Percentiles rank a stretch among this genome's conserved stretches.
These are phyloP conservation scores for Tagetes patula DNA, from an alignment of 129 eudicot genomes.

Conservation along the genomic window DNA sequence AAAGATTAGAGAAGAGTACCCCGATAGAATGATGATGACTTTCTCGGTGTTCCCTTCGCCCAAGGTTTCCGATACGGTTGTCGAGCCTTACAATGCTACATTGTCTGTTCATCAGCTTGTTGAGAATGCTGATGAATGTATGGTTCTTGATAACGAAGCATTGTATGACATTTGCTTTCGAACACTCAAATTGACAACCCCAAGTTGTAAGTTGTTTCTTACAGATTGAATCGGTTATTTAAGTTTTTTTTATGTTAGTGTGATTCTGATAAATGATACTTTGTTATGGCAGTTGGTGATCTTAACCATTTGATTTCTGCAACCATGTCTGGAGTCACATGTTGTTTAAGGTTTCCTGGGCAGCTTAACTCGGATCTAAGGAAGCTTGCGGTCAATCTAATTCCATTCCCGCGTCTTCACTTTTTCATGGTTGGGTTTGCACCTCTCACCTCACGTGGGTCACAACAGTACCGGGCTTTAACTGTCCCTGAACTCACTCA, in stretches of 20 bases:
- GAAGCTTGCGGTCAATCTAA: constrained; percentile 69
- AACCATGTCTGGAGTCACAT: constrained; percentile 83
- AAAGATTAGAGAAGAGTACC: constrained; percentile 57
- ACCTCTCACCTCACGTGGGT: constrained; percentile 65
- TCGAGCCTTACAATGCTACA: constrained; percentile 85
- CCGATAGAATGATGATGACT: constrained; percentile 60
- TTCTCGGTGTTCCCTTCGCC: constrained; percentile 63
- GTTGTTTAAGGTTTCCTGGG: constrained; percentile 80
- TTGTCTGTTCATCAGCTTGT: constrained; percentile 51
- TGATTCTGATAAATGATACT: background rate
- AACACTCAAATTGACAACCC: constrained; percentile 72
- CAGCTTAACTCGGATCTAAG: constrained; percentile 73
- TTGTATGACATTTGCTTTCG: constrained; percentile 25
- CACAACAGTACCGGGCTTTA: constrained; percentile 75
- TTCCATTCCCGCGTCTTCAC: constrained; percentile 86
- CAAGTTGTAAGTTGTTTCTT: constrained; percentile 66
- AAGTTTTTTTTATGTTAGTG: background rate
- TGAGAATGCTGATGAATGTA: constrained; percentile 84
- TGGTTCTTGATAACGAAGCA: constrained; percentile 19
- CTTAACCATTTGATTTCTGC: constrained; percentile 73
- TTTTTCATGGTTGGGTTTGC: constrained; percentile 29
- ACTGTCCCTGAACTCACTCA: constrained; percentile 76
- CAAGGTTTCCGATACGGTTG: constrained; percentile 64
- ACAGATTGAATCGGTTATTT: background rate
- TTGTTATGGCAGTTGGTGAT: constrained; percentile 58